Conservation (phyloP, 2,329 filamentous ascomycete species). For the Calonectria crousiana region DNA sequence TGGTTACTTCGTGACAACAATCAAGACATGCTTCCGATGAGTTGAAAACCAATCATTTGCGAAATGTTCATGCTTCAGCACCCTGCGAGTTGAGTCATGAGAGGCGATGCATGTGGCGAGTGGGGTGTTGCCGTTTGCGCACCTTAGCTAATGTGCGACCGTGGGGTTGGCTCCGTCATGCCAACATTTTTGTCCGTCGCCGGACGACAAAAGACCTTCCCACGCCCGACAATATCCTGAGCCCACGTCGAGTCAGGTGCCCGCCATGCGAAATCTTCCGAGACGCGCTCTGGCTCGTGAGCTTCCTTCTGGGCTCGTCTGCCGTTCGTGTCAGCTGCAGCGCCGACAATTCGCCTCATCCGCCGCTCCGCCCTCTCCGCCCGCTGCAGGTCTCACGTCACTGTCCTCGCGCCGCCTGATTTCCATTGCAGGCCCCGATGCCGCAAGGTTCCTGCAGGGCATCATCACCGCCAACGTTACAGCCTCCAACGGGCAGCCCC, state of each 20-base stretch:
- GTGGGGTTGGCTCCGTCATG: constrained; percentile 9
- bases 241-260: constrained; percentile 21
- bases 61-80: not conserved
- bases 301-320: constrained; percentile 38
- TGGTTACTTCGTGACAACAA: not conserved
- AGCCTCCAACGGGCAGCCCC: constrained; percentile 50
- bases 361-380: constrained; percentile 54
- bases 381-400: constrained; percentile 60
- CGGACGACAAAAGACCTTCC: not conserved
- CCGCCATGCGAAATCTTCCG: constrained; percentile 42
- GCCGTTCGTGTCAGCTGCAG: constrained; percentile 48
- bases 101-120: not conserved
- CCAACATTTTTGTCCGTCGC: not conserved
- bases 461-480: constrained; percentile 76
- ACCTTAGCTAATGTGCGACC: constrained; percentile 9
- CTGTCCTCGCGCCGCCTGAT: constrained; percentile 85
- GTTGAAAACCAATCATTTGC: not conserved
- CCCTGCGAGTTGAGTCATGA: constrained; percentile 1
- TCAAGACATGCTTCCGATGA: not conserved
- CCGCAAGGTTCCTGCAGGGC: constrained; percentile 88
- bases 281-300: constrained; percentile 34
- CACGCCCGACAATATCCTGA: not conserved
- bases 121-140: constrained; percentile 1
- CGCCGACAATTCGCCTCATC: constrained; percentile 48
- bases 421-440: constrained; percentile 82